A percentile compares a stretch with the other conserved stretches of the same genome.
Evolutionary conservation across 78 protist species (phyloP).

Genomic region (Chrysochromulina parva): DNA sequence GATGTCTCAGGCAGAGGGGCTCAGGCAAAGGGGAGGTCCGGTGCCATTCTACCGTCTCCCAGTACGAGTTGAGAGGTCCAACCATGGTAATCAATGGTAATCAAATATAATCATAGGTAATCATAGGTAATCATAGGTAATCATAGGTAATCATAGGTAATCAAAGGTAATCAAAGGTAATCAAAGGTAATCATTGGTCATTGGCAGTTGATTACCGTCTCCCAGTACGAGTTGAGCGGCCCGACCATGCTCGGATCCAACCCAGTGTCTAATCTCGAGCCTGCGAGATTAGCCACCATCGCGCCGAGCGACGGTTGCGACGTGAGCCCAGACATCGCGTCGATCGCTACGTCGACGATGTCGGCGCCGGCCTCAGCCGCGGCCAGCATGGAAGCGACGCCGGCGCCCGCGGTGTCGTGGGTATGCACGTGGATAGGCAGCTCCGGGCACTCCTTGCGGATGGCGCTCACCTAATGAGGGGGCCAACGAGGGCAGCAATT

Average conservation of each 20-base stretch:
- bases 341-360: slow-evolving; percentile 70
- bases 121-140: too few species aligned
- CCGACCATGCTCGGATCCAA: neutral
- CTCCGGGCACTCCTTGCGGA: slow-evolving; percentile 57
- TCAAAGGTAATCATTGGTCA: too few species aligned
- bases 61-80: too few species aligned
- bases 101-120: neutral
- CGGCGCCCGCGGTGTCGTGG: slow-evolving; percentile 76
- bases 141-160: too few species aligned
- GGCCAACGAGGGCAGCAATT: neutral
- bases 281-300: slow-evolving; percentile 39
- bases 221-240: slow-evolving; percentile 61
- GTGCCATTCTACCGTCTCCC: too few species aligned
- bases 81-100: too few species aligned
- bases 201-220: neutral
- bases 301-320: slow-evolving; percentile 82
- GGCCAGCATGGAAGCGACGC: slow-evolving; percentile 72
- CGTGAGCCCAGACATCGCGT: slow-evolving; percentile 80
- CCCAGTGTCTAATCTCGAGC: slow-evolving; percentile 40
- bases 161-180: too few species aligned
- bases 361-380: slow-evolving; percentile 72
- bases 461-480: neutral
- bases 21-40: too few species aligned
- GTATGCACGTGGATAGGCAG: slow-evolving; percentile 85
- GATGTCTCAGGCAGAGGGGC: too few species aligned